These are phyloP conservation scores for Sparassis latifolia DNA, from an alignment of 1,284 basidiomycete species.

Conservation along the genomic window DNA sequence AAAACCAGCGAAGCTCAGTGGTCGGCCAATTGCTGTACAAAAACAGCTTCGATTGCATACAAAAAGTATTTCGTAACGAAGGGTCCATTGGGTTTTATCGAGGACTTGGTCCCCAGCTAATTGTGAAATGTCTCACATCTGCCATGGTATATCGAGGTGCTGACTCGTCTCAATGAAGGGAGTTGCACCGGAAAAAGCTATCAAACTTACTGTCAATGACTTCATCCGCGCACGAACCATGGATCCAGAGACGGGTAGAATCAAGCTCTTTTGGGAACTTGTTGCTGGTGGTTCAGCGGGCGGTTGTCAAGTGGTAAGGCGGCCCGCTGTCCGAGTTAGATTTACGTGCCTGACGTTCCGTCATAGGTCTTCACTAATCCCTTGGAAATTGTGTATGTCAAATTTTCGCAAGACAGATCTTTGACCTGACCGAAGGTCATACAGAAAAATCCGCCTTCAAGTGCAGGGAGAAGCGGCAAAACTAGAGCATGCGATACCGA, in stretches of 20 bases:
- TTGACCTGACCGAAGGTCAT: conserved; percentile 3
- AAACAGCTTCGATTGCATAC: conserved; percentile 91
- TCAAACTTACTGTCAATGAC: conserved; percentile 96
- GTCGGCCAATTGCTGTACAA: conserved; percentile 93
- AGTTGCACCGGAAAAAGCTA: conserved; percentile 97
- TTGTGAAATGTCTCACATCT: conserved; percentile 45
- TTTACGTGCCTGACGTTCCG: conserved; percentile 7
- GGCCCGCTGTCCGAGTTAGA: conserved; percentile 1
- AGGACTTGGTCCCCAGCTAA: conserved; percentile 90
- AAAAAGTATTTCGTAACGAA: conserved; percentile 93
- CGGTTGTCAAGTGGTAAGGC: conserved; percentile 92
- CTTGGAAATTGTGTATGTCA: conserved; percentile 80
- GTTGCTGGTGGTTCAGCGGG: conserved; percentile 91
- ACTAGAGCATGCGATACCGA: conserved; percentile 69
- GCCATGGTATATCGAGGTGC: conserved; percentile 34
- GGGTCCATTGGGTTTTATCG: conserved; percentile 95
- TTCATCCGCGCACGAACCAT: conserved; percentile 78
- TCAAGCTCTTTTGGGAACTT: conserved; percentile 83
- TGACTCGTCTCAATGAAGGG: conserved; percentile 46
- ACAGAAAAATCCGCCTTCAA: conserved; percentile 93
- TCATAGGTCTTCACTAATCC: conserved; percentile 91
- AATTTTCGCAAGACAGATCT: no score
- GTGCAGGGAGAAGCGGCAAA: conserved; percentile 94
- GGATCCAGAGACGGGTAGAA: conserved; percentile 93
- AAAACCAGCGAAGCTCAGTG: conserved; percentile 94